These are phyloP conservation scores for Coemansia javaensis DNA, from an alignment of 192 early-diverging fungal species.

Conservation along the genomic window DNA sequence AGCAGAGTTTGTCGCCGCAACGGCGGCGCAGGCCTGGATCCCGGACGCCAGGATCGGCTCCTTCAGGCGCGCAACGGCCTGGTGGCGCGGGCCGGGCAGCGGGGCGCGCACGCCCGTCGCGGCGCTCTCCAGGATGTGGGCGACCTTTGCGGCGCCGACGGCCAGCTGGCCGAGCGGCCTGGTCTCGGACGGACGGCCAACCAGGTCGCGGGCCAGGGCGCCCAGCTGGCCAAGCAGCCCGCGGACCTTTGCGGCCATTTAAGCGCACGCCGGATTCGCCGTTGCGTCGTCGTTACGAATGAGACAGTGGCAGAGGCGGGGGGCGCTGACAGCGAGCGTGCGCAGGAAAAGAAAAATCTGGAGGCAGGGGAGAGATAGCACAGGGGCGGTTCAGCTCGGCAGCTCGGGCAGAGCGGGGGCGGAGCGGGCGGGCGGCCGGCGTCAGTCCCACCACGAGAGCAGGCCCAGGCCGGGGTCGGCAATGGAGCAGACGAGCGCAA, in stretches of 20 bases:
- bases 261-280: too few relatives aligned
- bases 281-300: too few relatives aligned
- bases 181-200: slow-evolving; percentile 21
- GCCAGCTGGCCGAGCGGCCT: slow-evolving; percentile 40
- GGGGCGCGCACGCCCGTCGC: slow-evolving; percentile 32
- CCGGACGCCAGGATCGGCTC: slow-evolving; percentile 23
- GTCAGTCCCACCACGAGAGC: slow-evolving; percentile 62
- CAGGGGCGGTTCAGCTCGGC: too few relatives aligned
- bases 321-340: too few relatives aligned
- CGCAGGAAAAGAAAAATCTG: too few relatives aligned
- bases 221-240: slow-evolving; percentile 35
- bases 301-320: too few relatives aligned
- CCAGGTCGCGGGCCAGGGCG: slow-evolving; percentile 19
- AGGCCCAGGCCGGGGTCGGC: slow-evolving; percentile 65
- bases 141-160: slow-evolving; percentile 34
- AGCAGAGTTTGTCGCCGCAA: neutral
- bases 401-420: neutral
- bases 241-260: slow-evolving; percentile 35
- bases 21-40: slow-evolving; percentile 4
- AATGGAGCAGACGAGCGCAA: slow-evolving; percentile 54
- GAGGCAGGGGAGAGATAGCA: too few relatives aligned
- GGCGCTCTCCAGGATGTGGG: slow-evolving; percentile 34
- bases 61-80: slow-evolving; percentile 16
- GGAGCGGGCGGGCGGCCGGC: too few relatives aligned
- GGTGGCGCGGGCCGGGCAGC: slow-evolving; percentile 20